Base-by-base conservation (phyloP, 208 protist species). In the Crithidia expoeki region DNA sequence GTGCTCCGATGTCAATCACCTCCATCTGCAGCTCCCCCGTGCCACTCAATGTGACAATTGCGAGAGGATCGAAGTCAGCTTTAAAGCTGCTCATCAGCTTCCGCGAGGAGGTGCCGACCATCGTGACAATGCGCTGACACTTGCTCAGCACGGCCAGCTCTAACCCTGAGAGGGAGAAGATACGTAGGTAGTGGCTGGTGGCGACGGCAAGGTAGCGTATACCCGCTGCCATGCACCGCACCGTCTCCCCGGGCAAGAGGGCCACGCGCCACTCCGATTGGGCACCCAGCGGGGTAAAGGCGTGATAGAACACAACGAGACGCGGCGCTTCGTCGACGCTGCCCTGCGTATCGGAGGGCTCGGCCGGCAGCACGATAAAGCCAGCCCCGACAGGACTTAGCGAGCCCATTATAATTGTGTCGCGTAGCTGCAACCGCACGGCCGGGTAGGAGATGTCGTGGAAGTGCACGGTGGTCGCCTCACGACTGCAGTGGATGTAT, bases 111-210 rank as follows among this genome's bases (percentile, higher is more conserved):
- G 82, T 92, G 40, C 91, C 88, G 2, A 86, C 86, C 86, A 96
- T 91, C 33, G 91, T 73, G 19, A 96, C 85, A 56, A 96, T 89
- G 64, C 85, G 87, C 25, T 81, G 80, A 71, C 80, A 88, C 47
- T 90, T 86, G 68, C 84, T 94, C 23, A 96, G 68, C 57, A 94
- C 86, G 36, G 82, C 88, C 64, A 93, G 38, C 83, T 96, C 85
- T 25, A 96, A 76, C 27, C 91, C 91, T 14, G 89, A 92, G 51
- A 92, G 80, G 12, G 89, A 94, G 78, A 84, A 93, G 52, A 96
- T 68, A 32, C 89, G 91, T 33, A 96, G 77, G 73, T 92, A 93
- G 60, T 83, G 74, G 58, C 72, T 90, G 25, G 88, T 94, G 2
- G 91, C 84, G 28, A 93, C 89, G 19, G 91, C 88, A 16, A 92